Conservation (phyloP, 495 filamentous ascomycete genomes). For the Podospora pseudoanserina region DNA sequence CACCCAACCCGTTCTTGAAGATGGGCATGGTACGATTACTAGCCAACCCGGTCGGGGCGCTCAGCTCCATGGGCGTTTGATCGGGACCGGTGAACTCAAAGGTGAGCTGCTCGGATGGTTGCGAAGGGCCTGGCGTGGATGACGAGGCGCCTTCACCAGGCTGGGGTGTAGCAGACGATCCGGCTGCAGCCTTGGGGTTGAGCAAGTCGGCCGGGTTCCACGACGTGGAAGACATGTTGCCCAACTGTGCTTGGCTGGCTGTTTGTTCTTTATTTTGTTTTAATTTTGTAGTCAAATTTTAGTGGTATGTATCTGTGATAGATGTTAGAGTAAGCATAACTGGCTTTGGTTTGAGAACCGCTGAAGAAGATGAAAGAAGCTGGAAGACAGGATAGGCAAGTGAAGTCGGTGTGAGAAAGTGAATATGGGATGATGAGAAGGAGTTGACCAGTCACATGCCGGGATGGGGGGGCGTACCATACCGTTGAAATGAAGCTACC, state of each 20-base stretch:
- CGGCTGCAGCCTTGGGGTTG: conserved; percentile 26
- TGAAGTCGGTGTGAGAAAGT: not conserved
- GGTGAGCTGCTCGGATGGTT: conserved; percentile 17
- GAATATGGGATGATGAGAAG: not conserved
- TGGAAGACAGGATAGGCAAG: not conserved
- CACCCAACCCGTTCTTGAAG: conserved; percentile 31
- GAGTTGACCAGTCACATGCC: not conserved
- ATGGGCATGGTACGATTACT: conserved; percentile 11
- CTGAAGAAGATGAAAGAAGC: not conserved
- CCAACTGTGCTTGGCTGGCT: conserved; percentile 1
- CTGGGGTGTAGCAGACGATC: conserved; percentile 16
- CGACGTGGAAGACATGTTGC: conserved; percentile 20
- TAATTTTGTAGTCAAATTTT: not conserved
- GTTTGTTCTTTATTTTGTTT: not conserved
- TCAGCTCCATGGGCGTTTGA: conserved; percentile 14
- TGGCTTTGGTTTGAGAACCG: not conserved
- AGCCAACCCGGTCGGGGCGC: conserved; percentile 20
- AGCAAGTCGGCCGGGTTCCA: conserved; percentile 29
- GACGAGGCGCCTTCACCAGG: conserved; percentile 12
- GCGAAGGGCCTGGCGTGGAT: conserved; percentile 6
- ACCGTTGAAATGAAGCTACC: conserved; percentile 3
- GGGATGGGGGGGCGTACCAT: not conserved
- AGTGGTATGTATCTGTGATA: not conserved
- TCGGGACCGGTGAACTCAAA: conserved; percentile 46
- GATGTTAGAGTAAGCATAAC: not conserved